Evolutionary conservation across 495 filamentous ascomycete genomes (phyloP), one percentile per base, ranked within the genome.

Genomic region (Parmelia sp.): DNA sequence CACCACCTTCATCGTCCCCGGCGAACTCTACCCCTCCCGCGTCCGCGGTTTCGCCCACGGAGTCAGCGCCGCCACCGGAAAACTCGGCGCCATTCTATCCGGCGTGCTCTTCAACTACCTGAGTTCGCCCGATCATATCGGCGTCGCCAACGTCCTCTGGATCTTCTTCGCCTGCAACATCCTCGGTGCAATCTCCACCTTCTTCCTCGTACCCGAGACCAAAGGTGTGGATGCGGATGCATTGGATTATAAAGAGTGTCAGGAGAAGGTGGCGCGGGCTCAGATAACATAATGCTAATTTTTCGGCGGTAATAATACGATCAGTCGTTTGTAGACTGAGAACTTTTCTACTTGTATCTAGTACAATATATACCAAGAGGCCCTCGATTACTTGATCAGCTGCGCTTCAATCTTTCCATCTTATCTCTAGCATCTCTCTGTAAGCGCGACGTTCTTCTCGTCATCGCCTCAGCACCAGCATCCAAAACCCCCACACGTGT

Each of bases 1-100:
- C 2, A 96, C 90, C 27, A 96, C 91, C 39, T 96, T 96, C 78
- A 88, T 96, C 69, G 86, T 96, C 1, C 91, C 92, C 14, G 91
- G 90, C 27, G 92, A 96, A 72, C 88, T 85, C 69, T 96, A 94
- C 78, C 92, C 91, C 0, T 96, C 92, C 7, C 86, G 91, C 51
- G 94, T 93, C 71, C 83, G 92, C 5, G 88, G 86, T 12, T 90
- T 90, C 37, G 88, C 88, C 5, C 91, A 96, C 75, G 92, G 92
- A 57, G 82, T 96, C 72, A 90, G 86, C 8, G 92, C 91, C 17
- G 91, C 88, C 0, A 79, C 86, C 4, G 92, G 92, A 44, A 96
- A 96, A 72, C 72, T 94, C 19, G 90, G 91, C 12, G 88, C 91
- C 59, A 92, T 90, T 71, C 36, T 73, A 0, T 72, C 73, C 4